Conservation (phyloP, 306 rosid genomes). For the Ceratonia siliqua region DNA sequence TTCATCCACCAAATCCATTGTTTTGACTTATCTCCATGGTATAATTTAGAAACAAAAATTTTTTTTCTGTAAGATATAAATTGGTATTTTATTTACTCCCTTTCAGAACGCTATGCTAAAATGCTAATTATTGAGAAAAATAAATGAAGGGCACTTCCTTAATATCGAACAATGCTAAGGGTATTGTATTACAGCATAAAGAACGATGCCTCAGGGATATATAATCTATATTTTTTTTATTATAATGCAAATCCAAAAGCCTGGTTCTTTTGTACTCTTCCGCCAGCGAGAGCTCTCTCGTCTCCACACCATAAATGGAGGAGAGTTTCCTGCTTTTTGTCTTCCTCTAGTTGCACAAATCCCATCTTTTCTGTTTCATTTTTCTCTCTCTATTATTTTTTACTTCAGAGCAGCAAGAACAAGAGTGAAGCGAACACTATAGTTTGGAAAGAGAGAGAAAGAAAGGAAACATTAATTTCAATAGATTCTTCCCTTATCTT, state of each 20-base stretch:
- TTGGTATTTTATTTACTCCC: not conserved
- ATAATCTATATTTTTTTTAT: conserved; percentile 31
- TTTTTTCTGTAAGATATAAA: too few species aligned
- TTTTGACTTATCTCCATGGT: not conserved
- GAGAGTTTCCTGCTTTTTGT: conserved; percentile 61
- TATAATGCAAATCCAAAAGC: conserved; percentile 45
- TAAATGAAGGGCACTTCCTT: conserved; percentile 33
- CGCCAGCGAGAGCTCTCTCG: conserved; percentile 35
- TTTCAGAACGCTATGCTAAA: not conserved
- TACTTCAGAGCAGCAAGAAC: not conserved
- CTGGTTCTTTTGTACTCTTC: conserved; percentile 46
- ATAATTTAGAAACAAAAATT: not conserved
- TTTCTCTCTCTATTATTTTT: not conserved
- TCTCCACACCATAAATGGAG: conserved; percentile 54
- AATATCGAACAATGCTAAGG: conserved; percentile 31
- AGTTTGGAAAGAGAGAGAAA: conserved; percentile 23
- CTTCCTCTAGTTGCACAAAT: conserved; percentile 52
- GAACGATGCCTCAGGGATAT: conserved; percentile 5
- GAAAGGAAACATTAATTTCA: conserved; percentile 28
- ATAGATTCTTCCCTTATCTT: conserved; percentile 7
- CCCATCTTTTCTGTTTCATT: conserved; percentile 40
- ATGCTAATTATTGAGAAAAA: not conserved
- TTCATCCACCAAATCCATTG: not conserved
- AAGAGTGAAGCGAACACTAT: conserved; percentile 4
- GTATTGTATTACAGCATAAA: conserved; percentile 27